Evolutionary conservation across 78 protist genomes (phyloP).

Genomic region (Dictyostelium intermedium): DNA sequence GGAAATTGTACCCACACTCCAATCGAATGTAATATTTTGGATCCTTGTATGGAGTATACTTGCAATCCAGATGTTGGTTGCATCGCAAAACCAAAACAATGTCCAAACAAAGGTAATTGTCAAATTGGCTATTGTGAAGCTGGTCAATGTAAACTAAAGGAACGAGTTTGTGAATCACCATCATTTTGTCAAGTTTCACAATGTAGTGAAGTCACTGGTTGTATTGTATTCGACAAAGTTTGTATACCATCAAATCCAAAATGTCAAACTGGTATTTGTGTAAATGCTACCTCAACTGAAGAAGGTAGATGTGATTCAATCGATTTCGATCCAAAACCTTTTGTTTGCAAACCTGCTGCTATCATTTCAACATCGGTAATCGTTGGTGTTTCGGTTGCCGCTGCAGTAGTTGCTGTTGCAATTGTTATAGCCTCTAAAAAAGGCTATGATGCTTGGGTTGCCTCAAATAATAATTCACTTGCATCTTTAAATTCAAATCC

Average conservation of each 20-base stretch:
- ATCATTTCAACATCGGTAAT: constrained; percentile 13
- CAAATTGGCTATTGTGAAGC: neutral
- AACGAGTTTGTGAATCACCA: neutral
- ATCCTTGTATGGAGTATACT: constrained; percentile 32
- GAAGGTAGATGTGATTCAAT: neutral
- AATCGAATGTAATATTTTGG: neutral
- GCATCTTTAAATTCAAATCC: constrained; percentile 21
- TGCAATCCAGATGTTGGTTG: constrained; percentile 50
- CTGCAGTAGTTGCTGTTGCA: constrained; percentile 59
- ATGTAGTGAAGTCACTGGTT: constrained; percentile 40
- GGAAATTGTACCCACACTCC: neutral
- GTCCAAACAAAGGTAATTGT: neutral
- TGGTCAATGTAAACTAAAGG: constrained; percentile 4
- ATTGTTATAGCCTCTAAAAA: constrained; percentile 36
- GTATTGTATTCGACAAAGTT: neutral
- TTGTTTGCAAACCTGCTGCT: constrained; percentile 56
- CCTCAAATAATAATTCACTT: neutral
- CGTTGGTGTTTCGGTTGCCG: constrained; percentile 27
- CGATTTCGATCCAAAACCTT: constrained; percentile 39
- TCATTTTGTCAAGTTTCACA: constrained; percentile 18
- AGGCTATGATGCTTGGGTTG: constrained; percentile 39
- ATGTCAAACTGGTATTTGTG: constrained; percentile 46
- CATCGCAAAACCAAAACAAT: neutral
- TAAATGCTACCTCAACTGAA: neutral
- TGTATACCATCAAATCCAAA: constrained; percentile 40